A percentile compares a stretch with the other conserved stretches of the same genome.
phyloP scores from a whole-genome alignment of 2,329 filamentous ascomycete genomes.

The Ophiostoma sp. region DNA sequence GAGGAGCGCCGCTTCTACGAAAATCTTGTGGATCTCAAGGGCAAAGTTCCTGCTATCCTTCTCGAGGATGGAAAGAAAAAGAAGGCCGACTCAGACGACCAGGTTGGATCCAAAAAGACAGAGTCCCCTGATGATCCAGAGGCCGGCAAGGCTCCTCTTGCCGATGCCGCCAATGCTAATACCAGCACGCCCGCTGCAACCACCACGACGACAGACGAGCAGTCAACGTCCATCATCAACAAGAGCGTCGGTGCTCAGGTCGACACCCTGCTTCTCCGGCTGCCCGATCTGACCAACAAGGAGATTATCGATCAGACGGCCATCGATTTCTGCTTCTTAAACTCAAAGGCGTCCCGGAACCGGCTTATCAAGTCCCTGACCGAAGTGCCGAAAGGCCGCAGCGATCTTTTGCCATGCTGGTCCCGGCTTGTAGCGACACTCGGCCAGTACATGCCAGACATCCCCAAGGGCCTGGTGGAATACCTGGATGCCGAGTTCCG shows the following conservation, averaged over 20 bases:
- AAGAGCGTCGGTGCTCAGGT: slow-evolving; percentile 97
- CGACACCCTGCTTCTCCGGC: slow-evolving; percentile 75
- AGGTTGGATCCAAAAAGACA: slow-evolving; percentile 70
- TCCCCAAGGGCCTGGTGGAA: slow-evolving; percentile 84
- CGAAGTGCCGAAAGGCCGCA: slow-evolving; percentile 88
- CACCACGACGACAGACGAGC: slow-evolving; percentile 58
- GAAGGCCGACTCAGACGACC: slow-evolving; percentile 80
- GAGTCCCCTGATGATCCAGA: slow-evolving; percentile 31
- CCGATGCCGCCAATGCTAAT: not conserved
- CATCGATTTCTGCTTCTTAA: slow-evolving; percentile 95
- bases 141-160: slow-evolving; percentile 37
- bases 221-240: slow-evolving; percentile 91
- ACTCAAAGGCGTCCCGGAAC: slow-evolving; percentile 96
- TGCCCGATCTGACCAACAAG: slow-evolving; percentile 89
- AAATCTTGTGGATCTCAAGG: slow-evolving; percentile 89
- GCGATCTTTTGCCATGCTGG: slow-evolving; percentile 85
- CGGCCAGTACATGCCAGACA: slow-evolving; percentile 86
- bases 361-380: slow-evolving; percentile 87
- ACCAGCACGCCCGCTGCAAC: slow-evolving; percentile 23
- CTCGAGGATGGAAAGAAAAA: slow-evolving; percentile 95
- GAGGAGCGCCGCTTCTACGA: slow-evolving; percentile 98
- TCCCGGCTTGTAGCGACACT: slow-evolving; percentile 89
- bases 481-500: slow-evolving; percentile 96
- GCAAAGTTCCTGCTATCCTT: slow-evolving; percentile 88
- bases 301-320: slow-evolving; percentile 88